Conservation (phyloP, 768 basidiomycete species). For the Lactarius hatsudake region DNA sequence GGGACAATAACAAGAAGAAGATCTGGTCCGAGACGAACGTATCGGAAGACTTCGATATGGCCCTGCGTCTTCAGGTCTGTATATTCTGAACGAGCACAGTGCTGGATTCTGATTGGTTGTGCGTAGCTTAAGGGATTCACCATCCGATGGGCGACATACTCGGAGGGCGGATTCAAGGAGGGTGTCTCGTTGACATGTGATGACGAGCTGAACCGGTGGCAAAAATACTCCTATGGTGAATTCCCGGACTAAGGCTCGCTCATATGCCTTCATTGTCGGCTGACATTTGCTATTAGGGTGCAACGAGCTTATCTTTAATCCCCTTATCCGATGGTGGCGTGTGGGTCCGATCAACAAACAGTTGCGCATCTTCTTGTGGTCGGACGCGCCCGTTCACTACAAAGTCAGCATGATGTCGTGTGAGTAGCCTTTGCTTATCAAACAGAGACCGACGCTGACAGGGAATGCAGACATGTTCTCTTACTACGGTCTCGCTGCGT, state of each 20-base stretch:
- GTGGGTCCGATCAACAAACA: conserved; percentile 83
- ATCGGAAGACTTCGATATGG: conserved; percentile 84
- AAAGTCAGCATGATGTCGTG: conserved; percentile 78
- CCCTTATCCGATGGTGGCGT: conserved; percentile 71
- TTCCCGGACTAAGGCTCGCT: conserved; percentile 20
- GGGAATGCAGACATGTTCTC: conserved; percentile 42
- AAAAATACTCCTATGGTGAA: conserved; percentile 78
- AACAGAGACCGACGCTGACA: neutral
- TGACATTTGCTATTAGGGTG: conserved; percentile 43
- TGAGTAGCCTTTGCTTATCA: conserved; percentile 35
- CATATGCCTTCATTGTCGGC: neutral
- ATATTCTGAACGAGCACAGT: no score
- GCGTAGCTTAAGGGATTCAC: conserved; percentile 55
- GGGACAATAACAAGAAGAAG: conserved; percentile 57
- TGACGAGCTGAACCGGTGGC: conserved; percentile 91
- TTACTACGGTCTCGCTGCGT: conserved; percentile 61
- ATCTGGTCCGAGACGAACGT: conserved; percentile 84
- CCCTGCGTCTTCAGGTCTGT: conserved; percentile 52
- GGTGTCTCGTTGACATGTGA: conserved; percentile 87
- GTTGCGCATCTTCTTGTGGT: conserved; percentile 75
- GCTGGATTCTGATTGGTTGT: neutral
- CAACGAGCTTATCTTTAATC: conserved; percentile 83
- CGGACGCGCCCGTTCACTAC: conserved; percentile 73
- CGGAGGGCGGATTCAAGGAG: conserved; percentile 83
- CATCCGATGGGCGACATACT: conserved; percentile 86